Evolutionary conservation across 768 basidiomycete species (phyloP).

Genomic region (Pleurotus sapidus): DNA sequence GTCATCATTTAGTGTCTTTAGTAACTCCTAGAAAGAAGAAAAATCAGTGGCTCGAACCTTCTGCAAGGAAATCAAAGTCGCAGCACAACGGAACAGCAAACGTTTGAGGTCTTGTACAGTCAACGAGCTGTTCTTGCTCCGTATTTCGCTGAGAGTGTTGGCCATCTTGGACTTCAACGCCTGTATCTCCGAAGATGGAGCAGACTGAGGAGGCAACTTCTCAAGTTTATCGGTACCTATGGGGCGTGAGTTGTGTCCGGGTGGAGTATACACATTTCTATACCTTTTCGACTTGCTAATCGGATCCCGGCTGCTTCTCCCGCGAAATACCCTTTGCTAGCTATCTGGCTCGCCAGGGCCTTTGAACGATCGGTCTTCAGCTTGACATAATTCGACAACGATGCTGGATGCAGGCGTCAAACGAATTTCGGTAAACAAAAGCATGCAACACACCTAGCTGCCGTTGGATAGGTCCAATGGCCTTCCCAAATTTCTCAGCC

Average conservation of each 20-base stretch:
- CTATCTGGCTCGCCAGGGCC: slow-evolving; percentile 78
- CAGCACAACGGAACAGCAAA: slow-evolving; percentile 83
- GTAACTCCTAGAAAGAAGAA: not conserved
- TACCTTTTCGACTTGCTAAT: slow-evolving; percentile 64
- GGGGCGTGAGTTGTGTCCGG: slow-evolving; percentile 1
- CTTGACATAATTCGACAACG: slow-evolving; percentile 48
- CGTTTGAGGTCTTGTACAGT: slow-evolving; percentile 83
- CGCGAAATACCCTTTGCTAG: slow-evolving; percentile 85
- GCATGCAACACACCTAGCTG: slow-evolving; percentile 56
- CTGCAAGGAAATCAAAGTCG: slow-evolving; percentile 67
- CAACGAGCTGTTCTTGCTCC: slow-evolving; percentile 67
- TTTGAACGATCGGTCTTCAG: slow-evolving; percentile 84
- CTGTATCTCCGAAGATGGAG: slow-evolving; percentile 59
- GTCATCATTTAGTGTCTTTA: no score
- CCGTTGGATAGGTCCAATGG: slow-evolving; percentile 73
- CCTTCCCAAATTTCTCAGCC: slow-evolving; percentile 82
- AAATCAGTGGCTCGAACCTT: slow-evolving; percentile 39
- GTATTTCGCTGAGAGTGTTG: slow-evolving; percentile 63
- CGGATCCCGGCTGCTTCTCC: slow-evolving; percentile 85
- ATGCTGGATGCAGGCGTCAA: slow-evolving; percentile 34
- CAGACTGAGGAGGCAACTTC: slow-evolving; percentile 55
- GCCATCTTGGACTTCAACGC: slow-evolving; percentile 69
- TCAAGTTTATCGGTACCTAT: slow-evolving; percentile 59
- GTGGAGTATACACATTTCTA: slow-evolving; percentile 12
- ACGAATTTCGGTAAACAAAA: not conserved